Conservation (phyloP, 129 eudicot species). For the Smallanthus sonchifolius region DNA sequence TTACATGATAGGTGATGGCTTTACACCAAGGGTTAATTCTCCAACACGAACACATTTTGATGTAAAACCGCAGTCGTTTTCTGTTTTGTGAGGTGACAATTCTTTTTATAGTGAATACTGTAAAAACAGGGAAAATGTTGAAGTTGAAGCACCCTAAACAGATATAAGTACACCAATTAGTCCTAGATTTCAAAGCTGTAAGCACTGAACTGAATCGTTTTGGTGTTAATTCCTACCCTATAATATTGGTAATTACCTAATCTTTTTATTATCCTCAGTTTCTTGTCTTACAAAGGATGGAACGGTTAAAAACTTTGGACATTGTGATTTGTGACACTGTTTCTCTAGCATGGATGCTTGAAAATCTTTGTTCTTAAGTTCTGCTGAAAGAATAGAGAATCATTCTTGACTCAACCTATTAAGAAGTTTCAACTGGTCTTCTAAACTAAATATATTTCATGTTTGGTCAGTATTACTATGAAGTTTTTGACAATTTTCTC, state of each 20-base stretch:
- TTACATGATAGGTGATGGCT: neutral
- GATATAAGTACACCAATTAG: neutral
- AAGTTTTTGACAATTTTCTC: neutral
- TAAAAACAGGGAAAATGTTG: neutral
- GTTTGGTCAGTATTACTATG: neutral
- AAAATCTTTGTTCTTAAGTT: neutral
- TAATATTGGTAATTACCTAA: neutral
- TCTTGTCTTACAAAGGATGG: neutral
- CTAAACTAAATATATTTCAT: neutral
- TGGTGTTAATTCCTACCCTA: neutral
- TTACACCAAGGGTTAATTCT: neutral
- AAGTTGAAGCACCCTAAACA: neutral
- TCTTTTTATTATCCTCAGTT: neutral
- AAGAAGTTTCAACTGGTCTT: neutral
- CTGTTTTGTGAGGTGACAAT: neutral
- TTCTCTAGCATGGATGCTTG: neutral
- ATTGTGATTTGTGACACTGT: neutral
- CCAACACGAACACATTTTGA: neutral
- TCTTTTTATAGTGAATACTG: neutral
- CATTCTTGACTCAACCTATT: neutral
- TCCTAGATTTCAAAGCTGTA: neutral
- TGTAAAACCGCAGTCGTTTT: neutral
- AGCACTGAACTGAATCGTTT: neutral
- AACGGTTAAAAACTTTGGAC: neutral
- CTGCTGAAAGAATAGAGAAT: neutral